phyloP scores from a whole-genome alignment of 2,329 filamentous ascomycete species.

The Cercospora sesami region DNA sequence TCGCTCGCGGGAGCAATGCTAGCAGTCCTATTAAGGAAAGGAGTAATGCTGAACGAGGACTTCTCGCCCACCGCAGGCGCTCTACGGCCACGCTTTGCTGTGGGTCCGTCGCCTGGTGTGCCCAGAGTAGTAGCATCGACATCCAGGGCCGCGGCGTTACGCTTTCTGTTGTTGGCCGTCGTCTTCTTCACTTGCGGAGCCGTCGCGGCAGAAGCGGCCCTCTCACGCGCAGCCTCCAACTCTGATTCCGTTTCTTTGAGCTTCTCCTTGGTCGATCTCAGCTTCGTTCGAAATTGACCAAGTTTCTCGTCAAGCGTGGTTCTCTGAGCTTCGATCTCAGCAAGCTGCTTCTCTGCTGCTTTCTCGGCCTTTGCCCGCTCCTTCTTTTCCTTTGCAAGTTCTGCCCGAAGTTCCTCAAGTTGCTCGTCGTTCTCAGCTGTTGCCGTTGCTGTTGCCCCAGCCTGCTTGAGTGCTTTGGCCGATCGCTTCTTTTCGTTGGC shows the following conservation, averaged over 20 bases:
- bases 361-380: conserved; percentile 56
- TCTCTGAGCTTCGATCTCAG: conserved; percentile 63
- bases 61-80: conserved; percentile 72
- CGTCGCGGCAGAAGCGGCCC: conserved; percentile 35
- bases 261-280: conserved; percentile 69
- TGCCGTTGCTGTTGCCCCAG: conserved; percentile 45
- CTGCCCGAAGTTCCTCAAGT: conserved; percentile 51
- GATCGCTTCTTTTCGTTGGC: conserved; percentile 38
- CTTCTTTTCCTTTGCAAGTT: conserved; percentile 54
- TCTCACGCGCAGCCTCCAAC: conserved; percentile 46
- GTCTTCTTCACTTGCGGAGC: conserved; percentile 42
- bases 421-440: conserved; percentile 44
- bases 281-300: conserved; percentile 66
- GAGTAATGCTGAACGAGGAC: conserved; percentile 89
- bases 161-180: conserved; percentile 42
- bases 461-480: conserved; percentile 44
- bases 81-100: conserved; percentile 49
- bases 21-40: conserved; percentile 78
- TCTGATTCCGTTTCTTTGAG: conserved; percentile 64
- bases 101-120: conserved; percentile 51
- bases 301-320: conserved; percentile 70
- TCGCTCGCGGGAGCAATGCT: conserved; percentile 52
- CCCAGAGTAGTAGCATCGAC: conserved; percentile 51
- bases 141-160: conserved; percentile 47
- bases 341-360: conserved; percentile 56